Base-by-base conservation (phyloP, 192 early-diverging fungal genomes). In the Phlyctochytrium arcticum region DNA sequence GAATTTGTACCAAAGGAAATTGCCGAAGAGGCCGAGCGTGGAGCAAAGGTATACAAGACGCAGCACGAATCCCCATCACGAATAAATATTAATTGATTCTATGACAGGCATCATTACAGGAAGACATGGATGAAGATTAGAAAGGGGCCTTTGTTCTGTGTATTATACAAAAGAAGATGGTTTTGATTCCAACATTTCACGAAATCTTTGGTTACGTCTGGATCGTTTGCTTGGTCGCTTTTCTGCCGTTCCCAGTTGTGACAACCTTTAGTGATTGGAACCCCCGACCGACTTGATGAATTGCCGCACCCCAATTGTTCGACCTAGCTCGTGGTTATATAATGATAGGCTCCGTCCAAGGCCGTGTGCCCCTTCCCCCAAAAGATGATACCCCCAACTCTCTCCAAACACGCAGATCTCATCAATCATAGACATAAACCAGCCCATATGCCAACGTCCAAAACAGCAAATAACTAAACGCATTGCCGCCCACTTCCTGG, bases 1-100 rank as follows among this genome's bases (percentile, higher is more conserved):
- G 73, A 85, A 57, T 78, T 92, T 67, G 96, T 99, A 24, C 95
- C 96, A 53, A 83, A 87, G 65, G 91, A 91, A 17, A 72, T 99
- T 65, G 80, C 81, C 42, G 85, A 85, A 23, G 95, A 96, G 69
- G 95, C 96, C 9, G 91, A 92, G 62, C 69, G 75, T 53, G 69
- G 82, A 30, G 91, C 92, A 39, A 90, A 92, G 87, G 87, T 39
- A 21, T 10, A n/a, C n/a, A n/a, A n/a, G n/a, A n/a, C n/a, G n/a
- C n/a, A n/a, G n/a, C n/a, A n/a, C n/a, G n/a, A n/a, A n/a, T 42
- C n/a, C 39, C 39, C 39, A 10, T 42, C 8, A 9, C n/a, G 8
- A 42, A 9, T 42, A 42, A 15, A 17, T 62, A 37, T 51, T 32
- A 26, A 46, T n/a, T 29, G 37, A 34, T 55, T 23, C 15, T 17